Base-by-base conservation (phyloP, 805 yeast species). In the Metschnikowia borealis region DNA sequence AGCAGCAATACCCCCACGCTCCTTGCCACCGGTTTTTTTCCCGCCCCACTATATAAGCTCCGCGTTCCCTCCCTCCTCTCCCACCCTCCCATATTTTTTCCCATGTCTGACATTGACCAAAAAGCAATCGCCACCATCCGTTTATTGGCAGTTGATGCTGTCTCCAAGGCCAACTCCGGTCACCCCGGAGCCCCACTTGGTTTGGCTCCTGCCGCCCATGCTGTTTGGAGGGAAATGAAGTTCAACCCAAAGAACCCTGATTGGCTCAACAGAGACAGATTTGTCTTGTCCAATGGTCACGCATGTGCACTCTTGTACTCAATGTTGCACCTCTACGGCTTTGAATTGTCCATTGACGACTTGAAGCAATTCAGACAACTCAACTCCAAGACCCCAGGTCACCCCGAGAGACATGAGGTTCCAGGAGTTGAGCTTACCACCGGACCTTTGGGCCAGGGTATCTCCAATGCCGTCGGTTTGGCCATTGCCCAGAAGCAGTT, bases 171-270 rank as follows among this genome's bases (percentile, higher is more conserved):
- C 63, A 87, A 92, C 74, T 86, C 96, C 54, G 99, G 99, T 60
- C 99, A 92, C 77, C 99, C 99, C 49, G 99, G 99, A 77, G 98
- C 99, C 48, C 98, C 98, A 64, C 83, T 92, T 82, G 98, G 98
- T 57, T 77, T 92, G 73, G 97, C 99, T 15, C 96, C 97, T 42
- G 85, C 91, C 54, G 96, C 97, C 55, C 97, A 92, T 72, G 85
- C 83, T 50, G 70, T 92, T 57, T 89, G 85, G 83, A 79, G 83
- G 70, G 81, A 81, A 66, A 79, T 91, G 86, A 85, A 75, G 62
- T 82, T 88, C 78, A 89, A 89, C 82, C 96, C 98, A 63, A 80
- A 84, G 75, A 85, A 88, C 81, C 92, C 97, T 57, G 75, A 80
- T 53, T 92, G 96, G 97, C 76, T 88, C 71, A 89, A 88, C 82